Base-by-base conservation (phyloP, 2,329 filamentous ascomycete genomes). In the Colletotrichum falcatum region DNA sequence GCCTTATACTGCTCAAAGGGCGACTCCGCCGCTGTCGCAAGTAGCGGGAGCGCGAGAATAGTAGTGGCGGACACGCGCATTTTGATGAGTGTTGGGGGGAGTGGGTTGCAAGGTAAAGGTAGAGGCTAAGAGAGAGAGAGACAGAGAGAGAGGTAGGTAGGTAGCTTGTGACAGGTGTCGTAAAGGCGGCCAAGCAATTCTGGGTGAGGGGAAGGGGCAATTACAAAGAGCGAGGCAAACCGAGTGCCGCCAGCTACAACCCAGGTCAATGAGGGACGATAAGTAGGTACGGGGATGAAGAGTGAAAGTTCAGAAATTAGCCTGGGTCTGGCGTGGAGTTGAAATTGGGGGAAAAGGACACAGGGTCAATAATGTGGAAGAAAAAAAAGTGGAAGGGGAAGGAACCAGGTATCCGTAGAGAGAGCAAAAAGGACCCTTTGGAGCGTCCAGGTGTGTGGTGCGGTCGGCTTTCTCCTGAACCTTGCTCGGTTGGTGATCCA, bases 1-100 rank as follows among this genome's bases (percentile, higher is more conserved):
- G 88, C 89, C 80, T 88, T 86, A 79, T 89, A 89, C 78, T 90
- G 84, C 61, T 84, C 84, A 68, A 86, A 83, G 61, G 81, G 83
- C 74, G 82, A 83, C 73, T 84, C 84, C 71, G 89, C 86, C 28
- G 85, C 85, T 42, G 82, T 82, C 59, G 83, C 85, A 74, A 91
- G 82, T 20, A 88, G 80, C 74, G 89, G 88, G 78, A 91, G 82
- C 58, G 86, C 85, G 76, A 89, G 81, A 62, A 87, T 76, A 65
- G 86, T 74, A 73, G 85, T 78, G 67, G 84, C 80, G 66, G 87
- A 86, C 81, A 91, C 86, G 78, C 87, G 89, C 89, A 91, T 91
- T 46, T 61, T 67, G 64, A 58, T 60, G 64, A 26, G 74, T 85
- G 78, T 63, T 66, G 69, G 68, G 70, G 61, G 55, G 49, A 53